These are phyloP conservation scores for Monosporascus sp. DNA, from an alignment of 2,329 filamentous ascomycete species.

Conservation along the genomic window DNA sequence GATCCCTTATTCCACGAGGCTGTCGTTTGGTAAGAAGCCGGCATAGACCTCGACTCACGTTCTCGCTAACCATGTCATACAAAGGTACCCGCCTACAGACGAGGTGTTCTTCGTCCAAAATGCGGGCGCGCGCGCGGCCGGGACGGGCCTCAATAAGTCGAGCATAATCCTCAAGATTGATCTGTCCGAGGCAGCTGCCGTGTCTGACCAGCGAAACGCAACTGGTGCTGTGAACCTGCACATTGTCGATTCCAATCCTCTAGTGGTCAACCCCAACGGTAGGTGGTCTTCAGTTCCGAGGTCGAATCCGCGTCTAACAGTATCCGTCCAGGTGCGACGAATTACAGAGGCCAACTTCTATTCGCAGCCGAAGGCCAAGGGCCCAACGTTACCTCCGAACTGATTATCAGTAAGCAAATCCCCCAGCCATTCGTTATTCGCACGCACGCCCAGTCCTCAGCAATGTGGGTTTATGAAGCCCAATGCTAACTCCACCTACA, in stretches of 20 bases:
- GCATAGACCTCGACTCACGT: too few relatives aligned
- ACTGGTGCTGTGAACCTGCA: conserved; percentile 36
- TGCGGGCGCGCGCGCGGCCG: conserved; percentile 39
- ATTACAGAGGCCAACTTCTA: conserved; percentile 43
- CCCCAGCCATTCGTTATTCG: too few relatives aligned
- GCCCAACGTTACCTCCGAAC: conserved; percentile 30
- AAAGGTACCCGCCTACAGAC: conserved; percentile 37
- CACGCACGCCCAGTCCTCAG: not conserved
- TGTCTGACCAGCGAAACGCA: conserved; percentile 32
- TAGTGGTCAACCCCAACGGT: conserved; percentile 48
- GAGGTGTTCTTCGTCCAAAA: conserved; percentile 52
- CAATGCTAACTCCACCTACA: not conserved
- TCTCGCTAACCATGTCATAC: not conserved
- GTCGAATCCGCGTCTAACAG: not conserved
- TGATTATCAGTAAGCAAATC: conserved; percentile 26
- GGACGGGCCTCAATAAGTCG: conserved; percentile 46
- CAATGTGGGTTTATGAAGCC: too few relatives aligned
- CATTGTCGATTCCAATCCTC: conserved; percentile 35
- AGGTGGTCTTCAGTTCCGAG: conserved; percentile 1
- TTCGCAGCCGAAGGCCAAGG: conserved; percentile 48
- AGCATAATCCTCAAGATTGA: conserved; percentile 46
- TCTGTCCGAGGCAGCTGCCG: conserved; percentile 35
- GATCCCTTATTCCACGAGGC: conserved; percentile 52
- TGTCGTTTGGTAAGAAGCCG: conserved; percentile 39
- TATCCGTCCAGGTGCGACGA: conserved; percentile 37